Evolutionary conservation across 2,329 filamentous ascomycete genomes (phyloP), one percentile per base, ranked within the genome.

Genomic region (Whalleya microplaca): DNA sequence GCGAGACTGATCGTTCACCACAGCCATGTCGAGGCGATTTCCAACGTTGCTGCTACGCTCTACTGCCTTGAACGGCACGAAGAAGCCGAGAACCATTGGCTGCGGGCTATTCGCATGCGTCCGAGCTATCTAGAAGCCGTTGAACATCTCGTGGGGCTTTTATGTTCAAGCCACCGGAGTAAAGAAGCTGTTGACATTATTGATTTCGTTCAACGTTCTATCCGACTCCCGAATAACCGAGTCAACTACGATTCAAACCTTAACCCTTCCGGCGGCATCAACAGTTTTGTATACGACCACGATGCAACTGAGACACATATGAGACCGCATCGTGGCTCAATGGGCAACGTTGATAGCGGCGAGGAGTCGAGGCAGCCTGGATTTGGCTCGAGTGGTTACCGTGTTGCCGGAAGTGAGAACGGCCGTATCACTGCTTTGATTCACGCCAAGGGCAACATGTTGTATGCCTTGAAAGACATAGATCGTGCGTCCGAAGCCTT

Each of bases 361-460:
- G 61, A 59, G 19, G 63, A 65, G n/a, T 41, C 29, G 14, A 53
- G 53, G 44, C 59, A 60, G n/a, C 58, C 65, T 16, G 69, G 88
- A 0, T 92, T 89, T 69, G 89, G 87, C 1, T 88, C 88, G 3
- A 95, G 91, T 72, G 93, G 92, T 16, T 98, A 96, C 72, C 84
- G 86, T 14, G 87, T 99, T 43, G 84, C 92, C 4, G 92, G 89
- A 1, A 86, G 84, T 43, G 95, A 99, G 64, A 98, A 97, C 70
- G 95, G 94, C 8, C 86, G 95, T 57, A 92, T 99, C 68, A 82
- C 99, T 44, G 90, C 92, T n/a, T 81, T 99, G 16, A 87, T 98
- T 41, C 95, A 99, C 74, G 93, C 94, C 19, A 99, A 98, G 73
- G 95, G 94, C n/a, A 98, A 98, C 61, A 96, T 98, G 89, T 81